These are phyloP conservation scores for Xylaria scruposa DNA, from an alignment of 495 filamentous ascomycete genomes.

Conservation along the genomic window DNA sequence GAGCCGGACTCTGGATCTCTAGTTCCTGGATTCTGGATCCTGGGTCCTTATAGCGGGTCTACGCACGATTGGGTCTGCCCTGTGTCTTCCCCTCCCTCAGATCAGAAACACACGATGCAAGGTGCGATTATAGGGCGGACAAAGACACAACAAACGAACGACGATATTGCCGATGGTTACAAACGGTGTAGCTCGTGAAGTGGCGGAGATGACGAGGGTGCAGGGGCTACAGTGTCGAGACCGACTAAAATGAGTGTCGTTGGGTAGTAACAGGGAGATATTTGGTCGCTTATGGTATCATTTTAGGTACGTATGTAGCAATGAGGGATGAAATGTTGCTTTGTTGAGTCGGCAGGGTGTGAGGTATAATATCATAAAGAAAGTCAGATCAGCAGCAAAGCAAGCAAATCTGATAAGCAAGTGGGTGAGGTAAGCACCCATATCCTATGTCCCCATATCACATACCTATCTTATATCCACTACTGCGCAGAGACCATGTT, in stretches of 20 bases:
- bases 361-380: background rate
- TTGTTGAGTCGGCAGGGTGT: background rate
- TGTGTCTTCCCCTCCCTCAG: background rate
- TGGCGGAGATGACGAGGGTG: slow-evolving; percentile 13
- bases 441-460: background rate
- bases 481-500: background rate
- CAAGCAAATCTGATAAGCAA: slow-evolving; percentile 1
- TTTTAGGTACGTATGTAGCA: slow-evolving; percentile 13
- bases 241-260: background rate
- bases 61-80: background rate
- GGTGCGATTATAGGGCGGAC: background rate
- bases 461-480: background rate
- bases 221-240: background rate
- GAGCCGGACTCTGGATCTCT: background rate
- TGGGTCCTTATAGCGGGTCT: slow-evolving; percentile 17
- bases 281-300: slow-evolving; percentile 4
- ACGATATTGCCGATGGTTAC: background rate
- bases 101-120: slow-evolving; percentile 7
- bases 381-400: slow-evolving; percentile 4
- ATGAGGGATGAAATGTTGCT: slow-evolving; percentile 8
- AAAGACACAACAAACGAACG: background rate
- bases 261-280: background rate
- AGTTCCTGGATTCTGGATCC: background rate
- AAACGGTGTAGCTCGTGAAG: background rate
- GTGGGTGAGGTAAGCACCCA: slow-evolving; percentile 1